These are phyloP conservation scores for Trichosporon coremiiforme DNA, from an alignment of 1,284 basidiomycete species.

Conservation along the genomic window DNA sequence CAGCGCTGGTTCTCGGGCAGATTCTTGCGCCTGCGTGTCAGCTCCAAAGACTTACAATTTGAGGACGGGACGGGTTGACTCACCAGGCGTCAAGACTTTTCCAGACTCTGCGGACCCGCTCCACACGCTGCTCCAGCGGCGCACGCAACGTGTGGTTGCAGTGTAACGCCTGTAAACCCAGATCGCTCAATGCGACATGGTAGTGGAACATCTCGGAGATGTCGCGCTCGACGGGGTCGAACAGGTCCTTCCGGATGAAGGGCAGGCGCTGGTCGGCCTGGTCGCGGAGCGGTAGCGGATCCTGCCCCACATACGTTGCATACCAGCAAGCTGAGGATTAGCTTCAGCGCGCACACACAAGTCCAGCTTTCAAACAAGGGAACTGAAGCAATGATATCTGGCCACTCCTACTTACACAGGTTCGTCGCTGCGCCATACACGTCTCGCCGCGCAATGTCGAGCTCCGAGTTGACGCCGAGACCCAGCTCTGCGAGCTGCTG, in stretches of 20 bases:
- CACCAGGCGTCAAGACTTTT: conserved; percentile 26
- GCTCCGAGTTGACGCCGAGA: conserved; percentile 26
- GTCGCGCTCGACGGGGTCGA: conserved; percentile 19
- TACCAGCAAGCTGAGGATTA: conserved; percentile 30
- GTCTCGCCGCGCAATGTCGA: conserved; percentile 34
- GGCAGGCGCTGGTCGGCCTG: conserved; percentile 34
- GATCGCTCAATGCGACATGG: conserved; percentile 28
- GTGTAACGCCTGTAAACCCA: conserved; percentile 32
- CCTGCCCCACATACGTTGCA: conserved; percentile 33
- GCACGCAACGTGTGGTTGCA: conserved; percentile 33
- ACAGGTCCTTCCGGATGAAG: conserved; percentile 25
- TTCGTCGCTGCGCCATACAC: conserved; percentile 31
- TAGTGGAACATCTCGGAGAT: conserved; percentile 29
- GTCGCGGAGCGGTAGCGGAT: conserved; percentile 28
- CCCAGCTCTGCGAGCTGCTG: conserved; percentile 30
- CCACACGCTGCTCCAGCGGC: conserved; percentile 28
- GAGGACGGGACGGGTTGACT: no score
- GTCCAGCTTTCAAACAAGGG: no score
- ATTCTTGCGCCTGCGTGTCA: conserved; percentile 25
- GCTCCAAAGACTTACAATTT: no score
- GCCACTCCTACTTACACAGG: conserved; percentile 31
- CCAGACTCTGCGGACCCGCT: conserved; percentile 22
- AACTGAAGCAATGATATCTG: no score
- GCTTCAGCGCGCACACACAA: no score
- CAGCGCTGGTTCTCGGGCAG: conserved; percentile 29